These are phyloP conservation scores for Jatropha multifida DNA, from an alignment of 441 rosid species.

Conservation along the genomic window DNA sequence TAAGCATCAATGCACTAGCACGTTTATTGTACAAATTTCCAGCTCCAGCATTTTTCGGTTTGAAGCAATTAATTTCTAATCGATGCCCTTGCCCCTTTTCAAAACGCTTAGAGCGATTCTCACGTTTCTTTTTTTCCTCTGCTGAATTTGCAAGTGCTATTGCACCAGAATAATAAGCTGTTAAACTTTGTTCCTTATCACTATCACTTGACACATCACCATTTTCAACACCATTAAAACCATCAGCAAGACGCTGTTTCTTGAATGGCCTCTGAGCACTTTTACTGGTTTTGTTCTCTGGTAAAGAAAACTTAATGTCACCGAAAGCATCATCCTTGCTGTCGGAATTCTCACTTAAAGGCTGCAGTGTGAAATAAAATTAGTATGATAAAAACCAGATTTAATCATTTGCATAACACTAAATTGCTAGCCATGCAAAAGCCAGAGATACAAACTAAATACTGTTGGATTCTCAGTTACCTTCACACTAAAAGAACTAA, in stretches of 20 bases:
- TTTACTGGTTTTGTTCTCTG: slow-evolving; percentile 56
- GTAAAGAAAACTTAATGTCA: slow-evolving; percentile 35
- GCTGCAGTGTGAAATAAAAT: slow-evolving; percentile 38
- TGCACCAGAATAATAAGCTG: slow-evolving; percentile 74
- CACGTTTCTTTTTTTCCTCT: slow-evolving; percentile 92
- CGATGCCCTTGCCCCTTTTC: slow-evolving; percentile 72
- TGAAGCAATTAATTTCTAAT: slow-evolving; percentile 50
- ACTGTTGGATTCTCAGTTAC: neutral
- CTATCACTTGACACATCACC: slow-evolving; percentile 93
- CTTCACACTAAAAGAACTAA: neutral
- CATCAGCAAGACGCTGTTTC: slow-evolving; percentile 72
- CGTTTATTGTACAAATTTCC: slow-evolving; percentile 72
- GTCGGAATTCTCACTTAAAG: slow-evolving; percentile 37
- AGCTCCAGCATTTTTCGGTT: slow-evolving; percentile 58
- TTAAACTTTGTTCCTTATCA: slow-evolving; percentile 76
- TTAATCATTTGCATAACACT: neutral
- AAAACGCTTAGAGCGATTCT: slow-evolving; percentile 91
- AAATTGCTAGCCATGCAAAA: slow-evolving; percentile 13
- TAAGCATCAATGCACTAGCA: slow-evolving; percentile 71
- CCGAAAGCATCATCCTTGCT: slow-evolving; percentile 53
- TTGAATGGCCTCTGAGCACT: slow-evolving; percentile 64
- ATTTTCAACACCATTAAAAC: slow-evolving; percentile 45
- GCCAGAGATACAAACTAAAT: neutral
- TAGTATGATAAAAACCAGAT: slow-evolving; percentile 12
- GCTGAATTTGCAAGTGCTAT: slow-evolving; percentile 69